A percentile compares a stretch with the other conserved stretches of the same genome.
These are phyloP conservation scores for Calonectria ilicicola DNA, from an alignment of 2,329 filamentous ascomycete genomes.

Conservation along the genomic window DNA sequence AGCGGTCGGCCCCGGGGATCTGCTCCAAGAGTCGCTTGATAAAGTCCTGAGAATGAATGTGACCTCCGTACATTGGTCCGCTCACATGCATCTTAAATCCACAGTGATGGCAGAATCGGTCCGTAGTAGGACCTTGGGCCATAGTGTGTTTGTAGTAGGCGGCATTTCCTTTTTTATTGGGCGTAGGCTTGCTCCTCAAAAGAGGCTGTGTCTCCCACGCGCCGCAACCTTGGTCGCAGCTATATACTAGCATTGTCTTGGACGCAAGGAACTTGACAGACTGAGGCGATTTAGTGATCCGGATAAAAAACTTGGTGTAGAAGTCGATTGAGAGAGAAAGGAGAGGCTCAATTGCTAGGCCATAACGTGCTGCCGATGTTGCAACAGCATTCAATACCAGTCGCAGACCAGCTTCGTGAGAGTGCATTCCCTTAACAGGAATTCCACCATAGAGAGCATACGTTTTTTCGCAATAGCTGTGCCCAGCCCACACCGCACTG, in stretches of 20 bases:
- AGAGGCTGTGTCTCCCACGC: slow-evolving; percentile 88
- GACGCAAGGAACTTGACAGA: slow-evolving; percentile 91
- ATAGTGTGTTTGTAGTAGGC: slow-evolving; percentile 84
- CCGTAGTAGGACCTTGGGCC: slow-evolving; percentile 75
- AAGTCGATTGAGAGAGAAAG: slow-evolving; percentile 96
- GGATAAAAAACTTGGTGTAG: slow-evolving; percentile 90
- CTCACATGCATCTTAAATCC: slow-evolving; percentile 87
- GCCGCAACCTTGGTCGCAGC: slow-evolving; percentile 91
- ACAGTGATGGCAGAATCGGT: slow-evolving; percentile 83
- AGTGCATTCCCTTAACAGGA: slow-evolving; percentile 85
- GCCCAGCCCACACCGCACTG: slow-evolving; percentile 93
- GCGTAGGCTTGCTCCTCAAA: slow-evolving; percentile 73
- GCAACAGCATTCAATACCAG: slow-evolving; percentile 88
- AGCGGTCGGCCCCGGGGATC: slow-evolving; percentile 73
- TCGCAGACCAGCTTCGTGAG: slow-evolving; percentile 89
- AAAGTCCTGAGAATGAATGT: slow-evolving; percentile 86
- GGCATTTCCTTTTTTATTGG: slow-evolving; percentile 77
- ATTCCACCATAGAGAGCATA: slow-evolving; percentile 94
- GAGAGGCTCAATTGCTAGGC: slow-evolving; percentile 88
- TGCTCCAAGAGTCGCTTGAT: slow-evolving; percentile 82
- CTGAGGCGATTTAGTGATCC: slow-evolving; percentile 81
- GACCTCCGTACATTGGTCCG: slow-evolving; percentile 95
- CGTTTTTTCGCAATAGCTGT: slow-evolving; percentile 93
- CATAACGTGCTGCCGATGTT: slow-evolving; percentile 84
- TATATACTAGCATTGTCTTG: slow-evolving; percentile 94